These are phyloP conservation scores for Syzygium oleosum DNA, from an alignment of 345 rosid genomes.

Conservation along the genomic window DNA sequence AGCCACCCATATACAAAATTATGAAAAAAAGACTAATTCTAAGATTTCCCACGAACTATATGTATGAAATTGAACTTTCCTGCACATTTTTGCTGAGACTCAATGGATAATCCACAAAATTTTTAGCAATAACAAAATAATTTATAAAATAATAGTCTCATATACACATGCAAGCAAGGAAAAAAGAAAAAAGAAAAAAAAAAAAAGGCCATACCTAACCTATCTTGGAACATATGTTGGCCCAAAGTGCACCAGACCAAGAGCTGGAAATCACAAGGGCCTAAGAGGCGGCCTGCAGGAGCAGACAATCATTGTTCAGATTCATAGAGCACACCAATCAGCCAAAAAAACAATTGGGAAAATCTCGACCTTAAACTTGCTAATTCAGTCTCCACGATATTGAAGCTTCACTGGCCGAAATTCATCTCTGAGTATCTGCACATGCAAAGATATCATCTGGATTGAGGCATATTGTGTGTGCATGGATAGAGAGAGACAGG, in stretches of 20 bases:
- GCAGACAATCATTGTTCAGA: constrained; percentile 22
- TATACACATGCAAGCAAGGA: neutral
- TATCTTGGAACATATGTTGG: constrained; percentile 31
- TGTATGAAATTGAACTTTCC: neutral
- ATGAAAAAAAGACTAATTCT: neutral
- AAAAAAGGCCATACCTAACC: constrained; percentile 32
- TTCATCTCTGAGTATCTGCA: constrained; percentile 77
- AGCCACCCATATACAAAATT: neutral
- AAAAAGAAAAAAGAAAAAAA: neutral
- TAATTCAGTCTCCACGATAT: constrained; percentile 17
- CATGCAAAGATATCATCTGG: neutral
- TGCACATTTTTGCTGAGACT: neutral
- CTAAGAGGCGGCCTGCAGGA: constrained; percentile 41
- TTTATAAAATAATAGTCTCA: neutral
- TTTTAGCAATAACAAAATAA: neutral
- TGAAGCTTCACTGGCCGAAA: constrained; percentile 53
- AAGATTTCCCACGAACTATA: neutral
- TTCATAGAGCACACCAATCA: constrained; percentile 9
- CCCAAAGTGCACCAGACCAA: constrained; percentile 55
- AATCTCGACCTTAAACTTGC: constrained; percentile 31
- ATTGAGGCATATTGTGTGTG: neutral
- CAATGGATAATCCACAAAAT: neutral
- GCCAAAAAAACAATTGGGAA: constrained; percentile 5
- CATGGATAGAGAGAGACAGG: neutral
- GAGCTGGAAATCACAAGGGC: constrained; percentile 55